Evolutionary conservation across 106 monocot species (phyloP), one percentile per base, ranked within the genome.

Genomic region (Dioscorea alata): DNA sequence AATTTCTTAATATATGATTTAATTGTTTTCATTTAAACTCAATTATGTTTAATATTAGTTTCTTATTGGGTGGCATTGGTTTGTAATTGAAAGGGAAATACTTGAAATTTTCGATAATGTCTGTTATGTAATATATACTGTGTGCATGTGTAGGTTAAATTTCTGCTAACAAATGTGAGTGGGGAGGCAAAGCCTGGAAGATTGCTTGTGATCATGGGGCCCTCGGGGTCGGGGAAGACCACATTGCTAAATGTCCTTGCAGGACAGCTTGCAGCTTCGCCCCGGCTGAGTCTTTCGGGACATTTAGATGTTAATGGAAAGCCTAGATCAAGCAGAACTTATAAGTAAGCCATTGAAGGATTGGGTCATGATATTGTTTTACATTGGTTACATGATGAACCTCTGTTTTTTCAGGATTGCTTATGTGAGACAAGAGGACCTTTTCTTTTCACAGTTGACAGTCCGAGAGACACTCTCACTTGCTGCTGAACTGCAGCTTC

Each of bases 141-240:
- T n/a, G 13, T 53, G 12, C 52, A 3, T 56, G 67, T 69, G 51
- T 61, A 92, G 97, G 64, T 75, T 33, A 84, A 84, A 57, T 97
- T 97, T 83, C 69, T 97, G 33, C 82, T 97, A 25, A 77, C 86
- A 21, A 83, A 89, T 83, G 87, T 92, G 56, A 80, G 82, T 48
- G 97, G 97, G 32, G 92, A 97, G 69, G 97, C 97, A 17, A 92
- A 89, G 71, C 87, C 97, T 1, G 92, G 97, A 68, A 82, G 92
- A 68, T 63, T 97, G 61, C 82, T 97, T 13, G 92, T 92, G 20
- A 84, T 97, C 61, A 97, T 97, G 97, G 97, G 97, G 48, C 89
- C 97, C 18, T 97, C 97, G 4, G 97, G 97, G n/a, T 86, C 97
- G 12, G 97, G 97, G 31, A 97, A 97, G 80, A 97, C 97, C 4